These are phyloP conservation scores for Podaxis mareebaensis DNA, from an alignment of 768 basidiomycete species.

Conservation along the genomic window DNA sequence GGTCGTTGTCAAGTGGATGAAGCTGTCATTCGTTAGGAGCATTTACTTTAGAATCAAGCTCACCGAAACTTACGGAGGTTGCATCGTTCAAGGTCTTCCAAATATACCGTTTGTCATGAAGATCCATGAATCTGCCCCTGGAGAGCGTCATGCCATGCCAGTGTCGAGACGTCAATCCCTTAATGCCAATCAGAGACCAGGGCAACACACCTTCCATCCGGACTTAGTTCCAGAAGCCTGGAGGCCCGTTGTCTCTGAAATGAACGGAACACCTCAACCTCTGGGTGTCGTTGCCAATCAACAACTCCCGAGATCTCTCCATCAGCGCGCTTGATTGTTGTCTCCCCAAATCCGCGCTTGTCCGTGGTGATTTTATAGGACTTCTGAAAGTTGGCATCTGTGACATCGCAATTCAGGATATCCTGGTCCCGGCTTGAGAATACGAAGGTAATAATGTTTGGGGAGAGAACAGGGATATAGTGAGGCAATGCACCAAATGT, in stretches of 20 bases:
- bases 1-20: slow-evolving; percentile 6
- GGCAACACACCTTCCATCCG: slow-evolving; percentile 16
- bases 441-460: slow-evolving; percentile 21
- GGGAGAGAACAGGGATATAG: slow-evolving; percentile 19
- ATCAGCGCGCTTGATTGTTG: slow-evolving; percentile 19
- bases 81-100: slow-evolving; percentile 15
- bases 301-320: slow-evolving; percentile 19
- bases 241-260: slow-evolving; percentile 20
- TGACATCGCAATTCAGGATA: slow-evolving; percentile 22
- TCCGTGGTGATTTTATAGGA: slow-evolving; percentile 22
- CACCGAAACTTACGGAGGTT: slow-evolving; percentile 16
- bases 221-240: slow-evolving; percentile 15
- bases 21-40: slow-evolving; percentile 4
- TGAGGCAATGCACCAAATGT: slow-evolving; percentile 24
- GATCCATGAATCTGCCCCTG: slow-evolving; percentile 17
- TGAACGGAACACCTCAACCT: slow-evolving; percentile 16
- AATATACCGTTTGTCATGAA: slow-evolving; percentile 16
- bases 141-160: background rate
- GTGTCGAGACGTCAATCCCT: background rate
- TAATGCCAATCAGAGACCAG: background rate
- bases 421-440: slow-evolving; percentile 23
- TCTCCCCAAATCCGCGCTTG: slow-evolving; percentile 14
- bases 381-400: slow-evolving; percentile 19
- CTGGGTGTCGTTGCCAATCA: slow-evolving; percentile 22
- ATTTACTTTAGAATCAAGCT: background rate